Evolutionary conservation across 352 stramenopile genomes (phyloP).

Genomic region (Blastocystis sp.): DNA sequence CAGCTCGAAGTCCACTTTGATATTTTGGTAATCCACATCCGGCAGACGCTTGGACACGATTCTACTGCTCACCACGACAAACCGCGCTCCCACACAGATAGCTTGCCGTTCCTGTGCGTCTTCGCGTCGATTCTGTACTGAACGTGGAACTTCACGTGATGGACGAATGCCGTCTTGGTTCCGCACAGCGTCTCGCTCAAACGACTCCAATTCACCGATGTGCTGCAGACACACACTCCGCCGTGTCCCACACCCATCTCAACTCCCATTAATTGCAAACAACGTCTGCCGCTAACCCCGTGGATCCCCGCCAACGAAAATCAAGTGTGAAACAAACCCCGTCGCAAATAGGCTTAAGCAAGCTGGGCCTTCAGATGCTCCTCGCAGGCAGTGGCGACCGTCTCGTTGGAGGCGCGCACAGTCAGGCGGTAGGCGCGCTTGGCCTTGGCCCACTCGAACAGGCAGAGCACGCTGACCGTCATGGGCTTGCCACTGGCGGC

Average conservation of each 20-base stretch:
- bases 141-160: background rate
- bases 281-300: background rate
- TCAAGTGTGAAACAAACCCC: slow-evolving; percentile 23
- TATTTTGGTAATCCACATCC: background rate
- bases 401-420: slow-evolving; percentile 64
- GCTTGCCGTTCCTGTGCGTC: background rate
- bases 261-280: background rate
- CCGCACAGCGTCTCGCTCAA: background rate
- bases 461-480: slow-evolving; percentile 48
- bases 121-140: background rate
- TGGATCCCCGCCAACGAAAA: background rate
- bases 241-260: background rate
- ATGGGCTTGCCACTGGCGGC: slow-evolving; percentile 54
- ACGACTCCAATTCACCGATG: background rate
- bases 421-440: slow-evolving; percentile 68
- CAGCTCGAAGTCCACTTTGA: background rate
- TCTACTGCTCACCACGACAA: background rate
- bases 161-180: background rate
- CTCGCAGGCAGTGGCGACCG: slow-evolving; percentile 46
- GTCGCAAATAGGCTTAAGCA: slow-evolving; percentile 41
- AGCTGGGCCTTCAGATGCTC: slow-evolving; percentile 67
- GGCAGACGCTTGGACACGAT: background rate
- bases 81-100: background rate
- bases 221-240: background rate
- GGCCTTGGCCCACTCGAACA: slow-evolving; percentile 62